A percentile compares a stretch with the other conserved stretches of the same genome.
Conservation (phyloP, 2,329 filamentous ascomycete species). For the Drechslerella stenobrocha region DNA sequence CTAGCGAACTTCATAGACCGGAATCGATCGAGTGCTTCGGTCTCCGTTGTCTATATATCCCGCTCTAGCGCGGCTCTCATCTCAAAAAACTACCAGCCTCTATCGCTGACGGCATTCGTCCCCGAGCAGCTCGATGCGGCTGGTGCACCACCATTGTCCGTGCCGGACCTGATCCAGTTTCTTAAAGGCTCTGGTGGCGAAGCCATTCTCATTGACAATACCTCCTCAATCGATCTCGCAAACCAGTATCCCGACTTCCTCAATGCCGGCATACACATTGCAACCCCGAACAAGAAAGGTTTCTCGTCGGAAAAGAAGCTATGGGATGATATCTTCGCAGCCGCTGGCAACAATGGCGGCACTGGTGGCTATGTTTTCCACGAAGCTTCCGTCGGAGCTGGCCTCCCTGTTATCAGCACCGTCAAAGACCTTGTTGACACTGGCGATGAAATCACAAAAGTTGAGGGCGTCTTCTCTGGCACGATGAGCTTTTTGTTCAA, state of each 20-base stretch:
- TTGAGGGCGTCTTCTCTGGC: conserved; percentile 96
- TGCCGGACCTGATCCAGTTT: conserved; percentile 70
- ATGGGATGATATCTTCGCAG: conserved; percentile 83
- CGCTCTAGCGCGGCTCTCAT: conserved; percentile 83
- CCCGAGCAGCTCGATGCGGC: conserved; percentile 68
- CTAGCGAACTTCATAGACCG: conserved; percentile 65
- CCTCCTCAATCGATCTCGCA: conserved; percentile 83
- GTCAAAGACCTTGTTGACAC: conserved; percentile 93
- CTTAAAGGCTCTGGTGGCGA: conserved; percentile 76
- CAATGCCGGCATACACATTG: conserved; percentile 78
- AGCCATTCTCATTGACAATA: conserved; percentile 90
- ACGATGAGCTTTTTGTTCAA: conserved; percentile 99
- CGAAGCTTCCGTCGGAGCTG: conserved; percentile 90
- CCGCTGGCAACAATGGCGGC: conserved; percentile 64
- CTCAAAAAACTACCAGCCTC: conserved; percentile 70
- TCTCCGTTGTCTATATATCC: conserved; percentile 80
- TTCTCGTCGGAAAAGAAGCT: conserved; percentile 80
- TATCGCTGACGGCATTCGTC: conserved; percentile 64
- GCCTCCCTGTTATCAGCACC: conserved; percentile 88
- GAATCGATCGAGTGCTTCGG: conserved; percentile 67
- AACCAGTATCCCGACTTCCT: conserved; percentile 80
- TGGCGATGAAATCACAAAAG: conserved; percentile 84
- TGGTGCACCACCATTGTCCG: conserved; percentile 66
- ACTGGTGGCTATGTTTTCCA: conserved; percentile 80
- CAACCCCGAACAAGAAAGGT: conserved; percentile 98